Conservation (phyloP, 306 rosid species). For the Dalbergia oliveri region DNA sequence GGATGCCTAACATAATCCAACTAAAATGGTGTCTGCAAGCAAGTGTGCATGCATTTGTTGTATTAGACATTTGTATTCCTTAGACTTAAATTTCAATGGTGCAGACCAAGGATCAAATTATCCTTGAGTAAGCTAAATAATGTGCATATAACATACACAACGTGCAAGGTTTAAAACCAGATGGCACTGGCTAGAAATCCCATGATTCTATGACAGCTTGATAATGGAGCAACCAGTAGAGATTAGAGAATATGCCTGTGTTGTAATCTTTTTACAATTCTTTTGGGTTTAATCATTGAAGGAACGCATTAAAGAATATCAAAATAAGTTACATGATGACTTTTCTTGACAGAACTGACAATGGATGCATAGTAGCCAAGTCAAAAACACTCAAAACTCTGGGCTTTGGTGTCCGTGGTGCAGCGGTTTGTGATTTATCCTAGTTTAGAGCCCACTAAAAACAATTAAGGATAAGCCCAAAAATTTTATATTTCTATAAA, state of each 20-base stretch:
- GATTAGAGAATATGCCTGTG: neutral
- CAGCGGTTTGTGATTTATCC: neutral
- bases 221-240: neutral
- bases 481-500: neutral
- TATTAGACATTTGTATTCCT: too few species aligned
- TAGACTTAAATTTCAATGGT: too few species aligned
- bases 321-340: neutral
- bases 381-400: neutral
- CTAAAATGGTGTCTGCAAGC: too few species aligned
- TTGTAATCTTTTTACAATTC: neutral
- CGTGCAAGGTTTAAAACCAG: too few species aligned
- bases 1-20: too few species aligned
- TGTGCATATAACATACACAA: too few species aligned
- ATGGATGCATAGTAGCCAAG: slow-evolving; percentile 1
- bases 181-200: too few species aligned
- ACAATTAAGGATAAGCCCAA: slow-evolving; percentile 12
- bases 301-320: slow-evolving; percentile 4
- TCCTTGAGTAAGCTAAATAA: too few species aligned
- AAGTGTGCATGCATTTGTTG: too few species aligned
- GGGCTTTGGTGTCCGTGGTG: neutral
- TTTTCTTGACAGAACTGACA: neutral
- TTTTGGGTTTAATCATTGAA: neutral
- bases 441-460: slow-evolving; percentile 1
- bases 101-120: too few species aligned
- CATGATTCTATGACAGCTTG: too few species aligned